phyloP scores from a whole-genome alignment of 495 filamentous ascomycete genomes.

The Aspergillus affinis region DNA sequence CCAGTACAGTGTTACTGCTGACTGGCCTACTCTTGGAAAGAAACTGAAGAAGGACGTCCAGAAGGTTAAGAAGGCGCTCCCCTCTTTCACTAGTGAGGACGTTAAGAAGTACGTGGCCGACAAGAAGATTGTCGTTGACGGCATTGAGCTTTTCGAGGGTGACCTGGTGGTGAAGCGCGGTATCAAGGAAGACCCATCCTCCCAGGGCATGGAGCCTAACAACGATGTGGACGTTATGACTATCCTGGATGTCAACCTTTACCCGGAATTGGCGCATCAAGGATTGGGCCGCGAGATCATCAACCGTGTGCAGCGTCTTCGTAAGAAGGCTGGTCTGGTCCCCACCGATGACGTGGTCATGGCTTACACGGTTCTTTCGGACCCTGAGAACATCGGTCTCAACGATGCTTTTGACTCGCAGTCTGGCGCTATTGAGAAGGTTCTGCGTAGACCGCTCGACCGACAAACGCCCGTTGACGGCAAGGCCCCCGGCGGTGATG shows the following conservation, averaged over 20 bases:
- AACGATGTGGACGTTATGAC: constrained; percentile 80
- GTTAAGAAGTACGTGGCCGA: constrained; percentile 70
- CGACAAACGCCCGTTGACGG: constrained; percentile 65
- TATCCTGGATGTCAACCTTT: constrained; percentile 71
- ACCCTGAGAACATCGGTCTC: constrained; percentile 77
- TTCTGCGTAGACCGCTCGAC: constrained; percentile 75
- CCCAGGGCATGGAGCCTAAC: constrained; percentile 76
- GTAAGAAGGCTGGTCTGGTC: constrained; percentile 78
- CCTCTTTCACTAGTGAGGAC: constrained; percentile 72
- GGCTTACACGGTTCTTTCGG: constrained; percentile 72
- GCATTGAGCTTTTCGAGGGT: constrained; percentile 74
- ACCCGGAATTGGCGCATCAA: constrained; percentile 73
- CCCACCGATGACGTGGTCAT: constrained; percentile 85
- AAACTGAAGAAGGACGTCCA: constrained; percentile 92
- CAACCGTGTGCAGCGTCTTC: constrained; percentile 76
- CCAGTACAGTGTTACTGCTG: constrained; percentile 81
- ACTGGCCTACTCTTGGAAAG: constrained; percentile 94
- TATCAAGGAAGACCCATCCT: constrained; percentile 64
- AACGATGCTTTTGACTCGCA: constrained; percentile 71
- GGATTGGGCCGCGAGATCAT: constrained; percentile 79
- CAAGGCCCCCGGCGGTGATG: constrained; percentile 54
- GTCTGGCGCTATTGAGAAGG: constrained; percentile 69
- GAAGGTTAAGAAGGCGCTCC: constrained; percentile 88
- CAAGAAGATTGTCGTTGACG: constrained; percentile 75
- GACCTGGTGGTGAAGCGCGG: constrained; percentile 84